phyloP scores from a whole-genome alignment of 2,329 filamentous ascomycete species.

The Arthroderma sp. region DNA sequence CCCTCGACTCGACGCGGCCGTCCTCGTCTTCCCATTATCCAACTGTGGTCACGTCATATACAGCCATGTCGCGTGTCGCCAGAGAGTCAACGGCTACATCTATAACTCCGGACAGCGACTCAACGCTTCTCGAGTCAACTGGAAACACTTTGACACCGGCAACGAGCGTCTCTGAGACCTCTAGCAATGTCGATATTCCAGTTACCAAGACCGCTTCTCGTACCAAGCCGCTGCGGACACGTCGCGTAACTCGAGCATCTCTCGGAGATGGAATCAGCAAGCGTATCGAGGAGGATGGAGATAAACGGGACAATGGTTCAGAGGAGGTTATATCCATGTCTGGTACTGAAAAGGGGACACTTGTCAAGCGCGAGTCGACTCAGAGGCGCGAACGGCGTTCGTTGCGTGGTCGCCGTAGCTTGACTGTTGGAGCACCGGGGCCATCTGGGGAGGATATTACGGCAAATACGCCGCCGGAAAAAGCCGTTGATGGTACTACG shows the following conservation, averaged over 20 bases:
- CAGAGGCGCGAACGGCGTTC: background rate
- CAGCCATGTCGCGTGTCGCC: slow-evolving; percentile 8
- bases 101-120: slow-evolving; percentile 7
- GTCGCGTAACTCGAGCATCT: slow-evolving; percentile 32
- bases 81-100: slow-evolving; percentile 4
- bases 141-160: slow-evolving; percentile 34
- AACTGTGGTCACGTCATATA: background rate
- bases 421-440: background rate
- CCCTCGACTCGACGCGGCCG: background rate
- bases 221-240: slow-evolving; percentile 20
- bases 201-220: slow-evolving; percentile 19
- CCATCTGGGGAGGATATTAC: background rate
- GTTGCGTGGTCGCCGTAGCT: background rate
- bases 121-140: slow-evolving; percentile 16
- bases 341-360: background rate
- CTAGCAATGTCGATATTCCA: slow-evolving; percentile 24
- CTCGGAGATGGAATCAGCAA: slow-evolving; percentile 15
- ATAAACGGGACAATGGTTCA: background rate
- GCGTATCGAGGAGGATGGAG: background rate
- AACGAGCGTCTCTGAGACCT: slow-evolving; percentile 32
- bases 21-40: background rate
- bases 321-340: background rate
- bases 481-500: background rate
- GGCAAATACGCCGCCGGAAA: background rate
- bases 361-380: background rate